Evolutionary conservation across 805 yeast genomes (phyloP).

Genomic region (Kodamaea kakaduensis): DNA sequence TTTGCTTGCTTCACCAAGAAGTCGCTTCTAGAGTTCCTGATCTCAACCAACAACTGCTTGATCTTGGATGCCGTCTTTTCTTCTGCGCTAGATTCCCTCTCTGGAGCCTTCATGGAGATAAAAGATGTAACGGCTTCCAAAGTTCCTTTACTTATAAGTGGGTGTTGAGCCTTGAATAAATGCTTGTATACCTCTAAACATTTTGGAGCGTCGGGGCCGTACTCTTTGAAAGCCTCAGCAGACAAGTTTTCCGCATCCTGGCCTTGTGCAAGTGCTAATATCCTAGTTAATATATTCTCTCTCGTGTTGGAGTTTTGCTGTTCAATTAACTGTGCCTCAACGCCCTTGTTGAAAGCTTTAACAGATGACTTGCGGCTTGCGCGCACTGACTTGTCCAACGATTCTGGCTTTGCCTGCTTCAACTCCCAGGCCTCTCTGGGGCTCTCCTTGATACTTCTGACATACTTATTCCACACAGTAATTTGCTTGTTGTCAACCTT

Average conservation of each 20-base stretch:
- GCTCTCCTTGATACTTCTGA: slow-evolving; percentile 51
- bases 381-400: slow-evolving; percentile 26
- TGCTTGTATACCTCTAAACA: slow-evolving; percentile 31
- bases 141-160: slow-evolving; percentile 18
- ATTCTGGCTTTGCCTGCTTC: slow-evolving; percentile 38
- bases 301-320: slow-evolving; percentile 42
- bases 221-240: slow-evolving; percentile 16
- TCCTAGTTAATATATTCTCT: slow-evolving; percentile 42
- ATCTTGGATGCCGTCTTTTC: slow-evolving; percentile 30
- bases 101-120: slow-evolving; percentile 34
- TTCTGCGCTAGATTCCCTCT: slow-evolving; percentile 26
- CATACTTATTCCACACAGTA: slow-evolving; percentile 69
- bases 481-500: slow-evolving; percentile 71
- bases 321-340: slow-evolving; percentile 42
- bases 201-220: slow-evolving; percentile 28
- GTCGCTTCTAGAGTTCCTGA: slow-evolving; percentile 33
- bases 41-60: slow-evolving; percentile 34
- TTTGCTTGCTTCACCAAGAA: slow-evolving; percentile 27
- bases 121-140: slow-evolving; percentile 20
- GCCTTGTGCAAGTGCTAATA: slow-evolving; percentile 32
- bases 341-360: slow-evolving; percentile 31
- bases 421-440: slow-evolving; percentile 57
- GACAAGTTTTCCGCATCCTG: slow-evolving; percentile 19
- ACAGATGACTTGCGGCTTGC: slow-evolving; percentile 15
- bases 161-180: slow-evolving; percentile 26